A percentile compares a stretch with the other conserved stretches of the same genome.
phyloP scores from a whole-genome alignment of 768 basidiomycete genomes.

The Boletales sp. region DNA sequence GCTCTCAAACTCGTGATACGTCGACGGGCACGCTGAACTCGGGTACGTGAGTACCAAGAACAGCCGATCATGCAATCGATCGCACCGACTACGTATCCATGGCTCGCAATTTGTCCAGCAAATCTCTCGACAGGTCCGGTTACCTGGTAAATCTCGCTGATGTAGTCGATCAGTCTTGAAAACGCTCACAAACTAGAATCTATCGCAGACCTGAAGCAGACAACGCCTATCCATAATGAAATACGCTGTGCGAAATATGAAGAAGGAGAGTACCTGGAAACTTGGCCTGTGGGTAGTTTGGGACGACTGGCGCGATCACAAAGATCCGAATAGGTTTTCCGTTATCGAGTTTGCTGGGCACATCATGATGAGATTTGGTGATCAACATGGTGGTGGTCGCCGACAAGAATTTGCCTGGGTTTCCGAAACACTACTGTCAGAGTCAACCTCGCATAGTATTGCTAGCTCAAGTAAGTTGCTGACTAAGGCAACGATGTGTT shows the following conservation, averaged over 20 bases:
- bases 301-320: slow-evolving; percentile 74
- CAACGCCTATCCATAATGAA: slow-evolving; percentile 50
- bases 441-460: too few species aligned
- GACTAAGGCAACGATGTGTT: too few species aligned
- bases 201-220: slow-evolving; percentile 66
- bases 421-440: too few species aligned
- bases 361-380: slow-evolving; percentile 72
- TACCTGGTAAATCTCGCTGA: slow-evolving; percentile 92
- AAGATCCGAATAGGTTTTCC: slow-evolving; percentile 75
- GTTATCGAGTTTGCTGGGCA: slow-evolving; percentile 64
- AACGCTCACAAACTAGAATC: neutral
- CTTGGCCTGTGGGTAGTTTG: slow-evolving; percentile 84
- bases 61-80: neutral
- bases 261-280: slow-evolving; percentile 63
- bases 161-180: neutral
- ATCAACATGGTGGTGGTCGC: slow-evolving; percentile 62
- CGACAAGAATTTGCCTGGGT: too few species aligned
- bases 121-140: slow-evolving; percentile 97
- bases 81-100: slow-evolving; percentile 80
- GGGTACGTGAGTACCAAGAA: neutral
- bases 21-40: slow-evolving; percentile 68
- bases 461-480: too few species aligned
- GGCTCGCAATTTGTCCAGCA: slow-evolving; percentile 82
- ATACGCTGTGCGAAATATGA: neutral
- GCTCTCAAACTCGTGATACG: slow-evolving; percentile 90